Evolutionary conservation across 305 asterid genomes (phyloP).

Genomic region (Fraxinus dipetala): DNA sequence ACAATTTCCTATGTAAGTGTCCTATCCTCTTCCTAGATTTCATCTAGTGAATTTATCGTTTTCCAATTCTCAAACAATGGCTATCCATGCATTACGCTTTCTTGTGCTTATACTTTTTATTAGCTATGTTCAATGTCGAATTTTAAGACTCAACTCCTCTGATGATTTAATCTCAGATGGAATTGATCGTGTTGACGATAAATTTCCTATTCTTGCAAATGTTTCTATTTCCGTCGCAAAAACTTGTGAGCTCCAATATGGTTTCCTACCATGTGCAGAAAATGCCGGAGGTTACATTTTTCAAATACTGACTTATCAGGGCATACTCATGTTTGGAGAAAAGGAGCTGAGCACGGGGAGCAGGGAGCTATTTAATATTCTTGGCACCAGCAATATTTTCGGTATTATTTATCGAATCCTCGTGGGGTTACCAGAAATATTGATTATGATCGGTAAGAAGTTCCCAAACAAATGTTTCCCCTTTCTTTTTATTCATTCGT

Average conservation of each 20-base stretch:
- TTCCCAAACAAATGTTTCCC: neutral
- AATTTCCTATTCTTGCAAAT: neutral
- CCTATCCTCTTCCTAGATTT: neutral
- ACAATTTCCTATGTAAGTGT: neutral
- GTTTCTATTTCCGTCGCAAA: neutral
- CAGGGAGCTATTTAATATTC: slow-evolving; percentile 41
- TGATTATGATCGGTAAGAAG: slow-evolving; percentile 22
- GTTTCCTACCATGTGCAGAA: slow-evolving; percentile 64
- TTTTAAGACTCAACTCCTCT: slow-evolving; percentile 35
- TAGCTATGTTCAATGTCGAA: slow-evolving; percentile 33
- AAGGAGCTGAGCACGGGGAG: slow-evolving; percentile 49
- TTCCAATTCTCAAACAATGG: slow-evolving; percentile 27
- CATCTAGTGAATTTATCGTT: neutral
- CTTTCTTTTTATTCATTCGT: neutral
- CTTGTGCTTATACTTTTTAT: slow-evolving; percentile 18
- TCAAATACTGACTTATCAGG: slow-evolving; percentile 49
- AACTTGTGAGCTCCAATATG: slow-evolving; percentile 49
- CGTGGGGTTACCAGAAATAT: slow-evolving; percentile 50
- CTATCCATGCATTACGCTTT: slow-evolving; percentile 4
- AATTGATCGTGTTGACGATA: slow-evolving; percentile 15
- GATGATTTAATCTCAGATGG: slow-evolving; percentile 51
- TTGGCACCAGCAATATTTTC: slow-evolving; percentile 47
- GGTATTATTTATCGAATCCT: slow-evolving; percentile 58
- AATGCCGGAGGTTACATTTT: slow-evolving; percentile 51
- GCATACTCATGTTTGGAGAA: slow-evolving; percentile 47